Conservation (phyloP, 2,329 filamentous ascomycete species). For the Drechslerella coelobrocha region DNA sequence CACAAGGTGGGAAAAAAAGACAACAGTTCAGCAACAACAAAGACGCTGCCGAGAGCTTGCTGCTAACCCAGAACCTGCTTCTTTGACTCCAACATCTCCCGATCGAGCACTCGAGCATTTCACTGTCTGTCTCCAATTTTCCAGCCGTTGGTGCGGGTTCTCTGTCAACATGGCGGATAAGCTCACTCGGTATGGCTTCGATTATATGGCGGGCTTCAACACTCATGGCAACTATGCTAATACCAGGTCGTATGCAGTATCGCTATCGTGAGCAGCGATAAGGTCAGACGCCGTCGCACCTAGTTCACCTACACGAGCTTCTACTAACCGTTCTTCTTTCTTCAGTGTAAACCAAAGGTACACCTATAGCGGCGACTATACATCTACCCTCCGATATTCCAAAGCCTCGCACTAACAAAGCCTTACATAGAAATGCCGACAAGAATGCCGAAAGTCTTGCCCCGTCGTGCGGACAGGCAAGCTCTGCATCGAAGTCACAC, state of each 20-base stretch:
- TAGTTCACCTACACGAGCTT: constrained; percentile 52
- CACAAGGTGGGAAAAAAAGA: constrained; percentile 50
- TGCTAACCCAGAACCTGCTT: constrained; percentile 10
- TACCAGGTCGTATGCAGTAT: constrained; percentile 68
- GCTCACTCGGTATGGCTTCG: constrained; percentile 80
- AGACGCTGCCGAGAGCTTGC: constrained; percentile 34
- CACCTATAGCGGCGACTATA: background rate
- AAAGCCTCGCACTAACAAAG: no score
- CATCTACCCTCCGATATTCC: constrained; percentile 34
- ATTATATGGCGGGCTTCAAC: constrained; percentile 21
- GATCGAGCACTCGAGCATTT: background rate
- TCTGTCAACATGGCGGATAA: constrained; percentile 77
- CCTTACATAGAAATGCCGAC: constrained; percentile 92
- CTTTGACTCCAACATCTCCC: constrained; percentile 13
- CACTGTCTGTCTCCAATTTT: background rate
- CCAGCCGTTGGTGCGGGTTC: constrained; percentile 16
- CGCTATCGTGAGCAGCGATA: constrained; percentile 98
- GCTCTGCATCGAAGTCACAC: constrained; percentile 91
- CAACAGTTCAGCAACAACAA: constrained; percentile 51
- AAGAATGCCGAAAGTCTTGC: constrained; percentile 99
- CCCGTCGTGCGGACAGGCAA: constrained; percentile 97
- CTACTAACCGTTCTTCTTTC: constrained; percentile 57
- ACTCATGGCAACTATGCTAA: constrained; percentile 17
- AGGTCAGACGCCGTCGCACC: constrained; percentile 67
- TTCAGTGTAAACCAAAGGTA: constrained; percentile 85